Percentiles rank a stretch among this genome's conserved stretches.
Conservation (phyloP, 495 filamentous ascomycete genomes). For the Tuber umbilicatum region DNA sequence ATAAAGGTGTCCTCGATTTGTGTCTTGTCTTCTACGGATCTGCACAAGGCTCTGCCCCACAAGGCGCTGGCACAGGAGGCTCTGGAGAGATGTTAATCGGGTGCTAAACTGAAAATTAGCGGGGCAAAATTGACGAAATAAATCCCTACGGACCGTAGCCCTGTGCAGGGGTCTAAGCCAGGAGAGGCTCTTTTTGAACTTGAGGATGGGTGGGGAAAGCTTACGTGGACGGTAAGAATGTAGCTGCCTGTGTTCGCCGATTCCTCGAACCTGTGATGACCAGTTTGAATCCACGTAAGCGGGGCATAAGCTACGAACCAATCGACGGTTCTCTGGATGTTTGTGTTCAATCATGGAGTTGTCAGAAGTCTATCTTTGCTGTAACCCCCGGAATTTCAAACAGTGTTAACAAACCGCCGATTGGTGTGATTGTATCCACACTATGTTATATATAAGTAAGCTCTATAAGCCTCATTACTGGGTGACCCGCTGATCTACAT, state of each 20-base stretch:
- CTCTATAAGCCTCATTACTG: neutral
- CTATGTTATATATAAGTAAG: neutral
- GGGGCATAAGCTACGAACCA: conserved; percentile 44
- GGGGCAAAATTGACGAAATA: conserved; percentile 29
- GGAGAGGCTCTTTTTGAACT: neutral
- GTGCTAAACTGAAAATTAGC: neutral
- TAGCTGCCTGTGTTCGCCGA: conserved; percentile 49
- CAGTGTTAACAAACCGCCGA: conserved; percentile 52
- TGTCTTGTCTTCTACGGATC: conserved; percentile 51
- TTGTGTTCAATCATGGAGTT: conserved; percentile 50
- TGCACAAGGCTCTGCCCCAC: conserved; percentile 60
- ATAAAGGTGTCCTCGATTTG: conserved; percentile 50
- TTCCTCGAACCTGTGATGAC: conserved; percentile 38
- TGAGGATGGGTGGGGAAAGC: neutral
- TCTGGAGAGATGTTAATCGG: conserved; percentile 27
- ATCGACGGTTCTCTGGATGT: conserved; percentile 50
- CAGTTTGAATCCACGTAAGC: neutral
- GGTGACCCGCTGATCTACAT: conserved; percentile 44
- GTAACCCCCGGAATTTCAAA: conserved; percentile 52
- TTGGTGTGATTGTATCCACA: conserved; percentile 51
- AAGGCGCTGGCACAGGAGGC: no score
- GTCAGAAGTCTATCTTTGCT: conserved; percentile 55
- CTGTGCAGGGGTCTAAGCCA: neutral
- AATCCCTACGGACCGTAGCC: conserved; percentile 55
- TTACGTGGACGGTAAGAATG: conserved; percentile 55